Evolutionary conservation across 768 basidiomycete species (phyloP).

Genomic region (Tulasnella calospora): DNA sequence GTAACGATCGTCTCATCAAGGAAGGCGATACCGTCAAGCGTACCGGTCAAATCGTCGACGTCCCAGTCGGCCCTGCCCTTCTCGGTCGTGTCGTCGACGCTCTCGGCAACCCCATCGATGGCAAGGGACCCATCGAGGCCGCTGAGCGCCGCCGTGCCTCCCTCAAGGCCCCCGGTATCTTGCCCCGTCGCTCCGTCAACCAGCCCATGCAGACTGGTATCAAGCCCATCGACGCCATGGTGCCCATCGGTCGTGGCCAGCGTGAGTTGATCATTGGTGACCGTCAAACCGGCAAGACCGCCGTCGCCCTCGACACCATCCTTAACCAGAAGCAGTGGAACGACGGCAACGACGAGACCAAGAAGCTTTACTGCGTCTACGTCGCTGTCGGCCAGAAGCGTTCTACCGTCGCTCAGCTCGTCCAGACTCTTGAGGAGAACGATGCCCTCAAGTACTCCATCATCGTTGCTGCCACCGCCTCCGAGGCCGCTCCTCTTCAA

Average conservation of each 20-base stretch:
- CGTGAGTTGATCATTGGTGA: conserved; percentile 99
- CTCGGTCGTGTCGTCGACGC: conserved; percentile 99
- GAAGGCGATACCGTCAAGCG: conserved; percentile 99
- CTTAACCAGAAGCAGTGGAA: conserved; percentile 99
- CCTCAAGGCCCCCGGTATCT: conserved; percentile 97
- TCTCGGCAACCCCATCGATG: conserved; percentile 99
- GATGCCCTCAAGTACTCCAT: conserved; percentile 99
- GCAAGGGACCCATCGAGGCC: conserved; percentile 94
- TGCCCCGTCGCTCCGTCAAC: conserved; percentile 98
- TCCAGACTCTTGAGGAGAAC: conserved; percentile 99
- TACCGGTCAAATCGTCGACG: conserved; percentile 99
- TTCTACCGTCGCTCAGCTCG: conserved; percentile 98
- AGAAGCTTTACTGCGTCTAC: conserved; percentile 99
- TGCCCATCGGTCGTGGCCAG: conserved; percentile 99
- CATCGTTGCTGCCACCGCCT: conserved; percentile 98
- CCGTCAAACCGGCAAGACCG: conserved; percentile 99
- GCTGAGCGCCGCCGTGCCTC: conserved; percentile 94
- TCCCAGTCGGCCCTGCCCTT: conserved; percentile 94
- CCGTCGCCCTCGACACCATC: conserved; percentile 99
- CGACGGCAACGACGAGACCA: conserved; percentile 89
- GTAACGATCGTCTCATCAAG: conserved; percentile 96
- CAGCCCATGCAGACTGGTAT: conserved; percentile 99
- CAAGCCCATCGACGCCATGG: conserved; percentile 99
- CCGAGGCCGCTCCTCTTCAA: conserved; percentile 97
- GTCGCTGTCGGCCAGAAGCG: conserved; percentile 99